Conservation (phyloP, 2,329 filamentous ascomycete species). For the Daldinia eschscholtzii region DNA sequence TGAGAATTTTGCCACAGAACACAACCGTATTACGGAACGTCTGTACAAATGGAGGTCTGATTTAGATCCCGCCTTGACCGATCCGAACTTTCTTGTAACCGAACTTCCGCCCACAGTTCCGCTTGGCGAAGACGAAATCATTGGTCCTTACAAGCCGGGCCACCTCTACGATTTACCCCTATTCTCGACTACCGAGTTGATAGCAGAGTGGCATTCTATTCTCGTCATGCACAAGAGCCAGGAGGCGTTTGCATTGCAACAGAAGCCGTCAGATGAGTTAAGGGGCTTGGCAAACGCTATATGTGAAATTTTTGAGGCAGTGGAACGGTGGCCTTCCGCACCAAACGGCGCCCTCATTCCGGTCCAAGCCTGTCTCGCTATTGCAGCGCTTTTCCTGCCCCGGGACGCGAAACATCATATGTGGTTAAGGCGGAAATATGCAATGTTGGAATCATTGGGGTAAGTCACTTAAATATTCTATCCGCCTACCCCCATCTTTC, state of each 20-base stretch:
- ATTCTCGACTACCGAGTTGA: slow-evolving; percentile 80
- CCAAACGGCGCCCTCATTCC: slow-evolving; percentile 78
- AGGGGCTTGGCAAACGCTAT: slow-evolving; percentile 74
- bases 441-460: slow-evolving; percentile 82
- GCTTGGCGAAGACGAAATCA: slow-evolving; percentile 72
- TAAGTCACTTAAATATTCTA: slow-evolving; percentile 59
- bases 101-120: slow-evolving; percentile 69
- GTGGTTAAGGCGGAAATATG: slow-evolving; percentile 86
- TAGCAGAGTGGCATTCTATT: slow-evolving; percentile 82
- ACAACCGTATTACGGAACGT: slow-evolving; percentile 63
- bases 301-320: slow-evolving; percentile 83
- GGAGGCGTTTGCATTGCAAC: slow-evolving; percentile 68
- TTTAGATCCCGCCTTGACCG: slow-evolving; percentile 72
- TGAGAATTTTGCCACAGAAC: slow-evolving; percentile 74
- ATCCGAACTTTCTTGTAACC: slow-evolving; percentile 72
- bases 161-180: slow-evolving; percentile 77
- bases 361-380: slow-evolving; percentile 80
- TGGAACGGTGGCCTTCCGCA: slow-evolving; percentile 77
- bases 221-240: slow-evolving; percentile 86
- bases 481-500: slow-evolving; percentile 4
- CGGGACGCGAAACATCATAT: slow-evolving; percentile 77
- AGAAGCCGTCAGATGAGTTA: slow-evolving; percentile 66
- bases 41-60: slow-evolving; percentile 65
- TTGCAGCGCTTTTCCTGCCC: slow-evolving; percentile 84
- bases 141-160: slow-evolving; percentile 78